phyloP scores from a whole-genome alignment of 1,284 basidiomycete genomes.

The Tylopilus orsonianus region DNA sequence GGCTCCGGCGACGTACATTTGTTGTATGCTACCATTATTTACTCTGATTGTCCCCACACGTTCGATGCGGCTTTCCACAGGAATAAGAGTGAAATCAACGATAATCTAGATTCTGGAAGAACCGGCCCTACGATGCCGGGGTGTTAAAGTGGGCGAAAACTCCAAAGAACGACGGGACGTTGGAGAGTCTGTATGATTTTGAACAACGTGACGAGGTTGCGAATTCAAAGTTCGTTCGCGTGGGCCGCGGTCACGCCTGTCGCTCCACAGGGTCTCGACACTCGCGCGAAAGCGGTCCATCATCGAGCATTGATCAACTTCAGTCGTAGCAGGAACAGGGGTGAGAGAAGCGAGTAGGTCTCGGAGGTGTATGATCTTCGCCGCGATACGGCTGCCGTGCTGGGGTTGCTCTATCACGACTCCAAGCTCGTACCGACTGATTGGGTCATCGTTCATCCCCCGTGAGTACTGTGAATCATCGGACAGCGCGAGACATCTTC shows the following conservation, averaged over 20 bases:
- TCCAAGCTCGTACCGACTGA: slow-evolving; percentile 1
- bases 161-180: slow-evolving; percentile 14
- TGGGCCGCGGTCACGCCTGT: slow-evolving; percentile 12
- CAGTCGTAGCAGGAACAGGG: slow-evolving; percentile 27
- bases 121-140: slow-evolving; percentile 23
- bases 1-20: neutral
- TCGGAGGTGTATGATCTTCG: slow-evolving; percentile 27
- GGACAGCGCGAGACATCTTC: slow-evolving; percentile 18
- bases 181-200: slow-evolving; percentile 1
- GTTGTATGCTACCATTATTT: neutral
- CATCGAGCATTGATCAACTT: slow-evolving; percentile 17
- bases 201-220: slow-evolving; percentile 2
- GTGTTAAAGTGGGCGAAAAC: slow-evolving; percentile 5
- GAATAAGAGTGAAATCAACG: neutral
- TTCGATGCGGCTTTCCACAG: neutral
- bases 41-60: neutral
- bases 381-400: slow-evolving; percentile 21
- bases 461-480: neutral
- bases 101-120: slow-evolving; percentile 26
- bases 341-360: slow-evolving; percentile 21
- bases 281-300: slow-evolving; percentile 23
- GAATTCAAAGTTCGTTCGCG: slow-evolving; percentile 5
- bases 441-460: slow-evolving; percentile 7
- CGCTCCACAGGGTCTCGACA: slow-evolving; percentile 24
- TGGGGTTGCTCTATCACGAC: slow-evolving; percentile 3